Evolutionary conservation across 192 early-diverging fungal species (phyloP).

Genomic region (Paraglomus brasilianum): DNA sequence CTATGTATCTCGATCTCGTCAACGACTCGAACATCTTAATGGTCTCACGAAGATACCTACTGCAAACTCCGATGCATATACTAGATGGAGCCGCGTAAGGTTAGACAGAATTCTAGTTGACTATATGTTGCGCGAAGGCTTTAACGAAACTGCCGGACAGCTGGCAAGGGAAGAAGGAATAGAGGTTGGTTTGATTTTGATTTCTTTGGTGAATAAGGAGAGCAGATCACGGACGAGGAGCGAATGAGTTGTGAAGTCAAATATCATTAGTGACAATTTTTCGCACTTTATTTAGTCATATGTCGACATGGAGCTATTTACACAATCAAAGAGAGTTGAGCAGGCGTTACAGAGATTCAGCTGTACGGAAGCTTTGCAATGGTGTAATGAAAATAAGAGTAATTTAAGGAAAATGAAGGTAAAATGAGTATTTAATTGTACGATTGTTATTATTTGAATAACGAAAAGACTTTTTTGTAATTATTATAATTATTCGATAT

Average conservation of each 20-base stretch:
- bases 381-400: conserved; percentile 93
- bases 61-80: conserved; percentile 69
- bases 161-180: conserved; percentile 63
- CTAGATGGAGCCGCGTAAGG: conserved; percentile 81
- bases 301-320: conserved; percentile 91
- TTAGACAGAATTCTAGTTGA: conserved; percentile 91
- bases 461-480: background rate
- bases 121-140: conserved; percentile 91
- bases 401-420: conserved; percentile 88
- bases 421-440: background rate
- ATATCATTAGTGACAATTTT: too few relatives aligned
- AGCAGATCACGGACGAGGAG: too few relatives aligned
- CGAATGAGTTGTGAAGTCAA: too few relatives aligned
- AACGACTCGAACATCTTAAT: conserved; percentile 75
- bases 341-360: conserved; percentile 71
- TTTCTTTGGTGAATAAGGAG: too few relatives aligned
- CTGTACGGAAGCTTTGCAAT: conserved; percentile 84
- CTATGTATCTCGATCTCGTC: conserved; percentile 67
- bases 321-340: conserved; percentile 76
- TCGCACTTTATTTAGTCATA: conserved; percentile 63
- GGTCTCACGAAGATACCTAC: conserved; percentile 65
- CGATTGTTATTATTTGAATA: conserved; percentile 8
- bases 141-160: conserved; percentile 68
- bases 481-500: background rate
- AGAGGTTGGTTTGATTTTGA: conserved; percentile 51